Evolutionary conservation across 2,329 filamentous ascomycete species (phyloP).

Genomic region (Fonsecaea pedrosoi): DNA sequence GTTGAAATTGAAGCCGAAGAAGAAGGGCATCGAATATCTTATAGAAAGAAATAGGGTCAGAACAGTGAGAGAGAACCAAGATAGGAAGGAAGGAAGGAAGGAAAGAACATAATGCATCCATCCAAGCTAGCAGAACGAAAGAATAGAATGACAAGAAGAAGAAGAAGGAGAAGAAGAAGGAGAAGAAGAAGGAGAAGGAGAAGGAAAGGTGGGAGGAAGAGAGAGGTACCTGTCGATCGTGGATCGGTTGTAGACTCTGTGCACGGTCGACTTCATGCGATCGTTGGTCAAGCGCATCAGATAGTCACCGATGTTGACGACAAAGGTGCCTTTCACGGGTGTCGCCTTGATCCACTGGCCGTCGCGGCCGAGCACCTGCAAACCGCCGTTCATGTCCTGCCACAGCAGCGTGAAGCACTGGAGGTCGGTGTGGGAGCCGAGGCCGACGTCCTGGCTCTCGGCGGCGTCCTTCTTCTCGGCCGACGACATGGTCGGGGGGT

Average conservation of each 20-base stretch:
- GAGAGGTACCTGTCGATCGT: conserved; percentile 35
- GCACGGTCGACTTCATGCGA: conserved; percentile 58
- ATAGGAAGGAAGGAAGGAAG: no score
- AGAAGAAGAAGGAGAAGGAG: no score
- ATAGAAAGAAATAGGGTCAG: conserved; percentile 42
- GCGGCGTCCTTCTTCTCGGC: conserved; percentile 39
- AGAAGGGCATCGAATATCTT: conserved; percentile 64
- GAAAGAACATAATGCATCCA: no score
- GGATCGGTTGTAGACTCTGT: conserved; percentile 58
- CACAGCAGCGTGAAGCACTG: conserved; percentile 62
- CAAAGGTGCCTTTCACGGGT: conserved; percentile 51
- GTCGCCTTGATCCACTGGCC: conserved; percentile 53
- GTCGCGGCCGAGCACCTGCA: conserved; percentile 55
- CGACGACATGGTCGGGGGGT: conserved; percentile 52
- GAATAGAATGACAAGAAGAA: no score
- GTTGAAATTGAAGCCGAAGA: conserved; percentile 63
- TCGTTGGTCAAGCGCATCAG: conserved; percentile 60
- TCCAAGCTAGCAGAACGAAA: no score
- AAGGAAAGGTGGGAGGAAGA: neutral
- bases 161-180: no score
- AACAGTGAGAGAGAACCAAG: no score
- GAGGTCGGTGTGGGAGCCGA: conserved; percentile 62
- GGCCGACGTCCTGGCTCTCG: conserved; percentile 47
- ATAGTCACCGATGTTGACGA: conserved; percentile 60
- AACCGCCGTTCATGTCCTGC: conserved; percentile 60